Evolutionary conservation across 345 rosid genomes (phyloP).

Genomic region (Cardamine resedifolia): DNA sequence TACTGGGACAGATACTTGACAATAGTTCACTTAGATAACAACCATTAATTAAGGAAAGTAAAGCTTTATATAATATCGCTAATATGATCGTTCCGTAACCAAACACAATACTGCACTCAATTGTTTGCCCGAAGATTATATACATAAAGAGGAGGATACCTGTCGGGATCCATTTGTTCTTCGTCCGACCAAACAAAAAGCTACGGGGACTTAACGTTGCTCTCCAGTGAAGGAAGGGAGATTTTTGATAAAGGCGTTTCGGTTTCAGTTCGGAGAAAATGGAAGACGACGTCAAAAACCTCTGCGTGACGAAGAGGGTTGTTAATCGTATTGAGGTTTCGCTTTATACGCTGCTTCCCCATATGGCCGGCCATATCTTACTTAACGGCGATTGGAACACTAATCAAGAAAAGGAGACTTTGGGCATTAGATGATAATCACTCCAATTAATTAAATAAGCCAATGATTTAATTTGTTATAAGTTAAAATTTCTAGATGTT

Average conservation of each 20-base stretch:
- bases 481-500: neutral
- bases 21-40: neutral
- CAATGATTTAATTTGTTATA: neutral
- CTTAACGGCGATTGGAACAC: no score
- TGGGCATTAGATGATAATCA: no score
- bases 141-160: constrained; percentile 16
- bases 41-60: neutral
- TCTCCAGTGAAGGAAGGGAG: constrained; percentile 1
- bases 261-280: constrained; percentile 8
- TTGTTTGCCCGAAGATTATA: neutral
- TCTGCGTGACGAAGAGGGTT: neutral
- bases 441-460: neutral
- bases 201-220: constrained; percentile 4
- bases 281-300: neutral
- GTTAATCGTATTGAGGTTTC: neutral
- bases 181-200: constrained; percentile 19
- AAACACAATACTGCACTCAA: neutral
- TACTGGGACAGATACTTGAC: neutral
- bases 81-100: constrained; percentile 12
- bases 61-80: constrained; percentile 3
- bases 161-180: constrained; percentile 38
- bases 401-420: no score
- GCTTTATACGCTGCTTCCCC: neutral
- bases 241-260: constrained; percentile 8
- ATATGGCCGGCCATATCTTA: no score